Evolutionary conservation across 805 yeast genomes (phyloP).

Genomic region (Candida sakaeoensis): DNA sequence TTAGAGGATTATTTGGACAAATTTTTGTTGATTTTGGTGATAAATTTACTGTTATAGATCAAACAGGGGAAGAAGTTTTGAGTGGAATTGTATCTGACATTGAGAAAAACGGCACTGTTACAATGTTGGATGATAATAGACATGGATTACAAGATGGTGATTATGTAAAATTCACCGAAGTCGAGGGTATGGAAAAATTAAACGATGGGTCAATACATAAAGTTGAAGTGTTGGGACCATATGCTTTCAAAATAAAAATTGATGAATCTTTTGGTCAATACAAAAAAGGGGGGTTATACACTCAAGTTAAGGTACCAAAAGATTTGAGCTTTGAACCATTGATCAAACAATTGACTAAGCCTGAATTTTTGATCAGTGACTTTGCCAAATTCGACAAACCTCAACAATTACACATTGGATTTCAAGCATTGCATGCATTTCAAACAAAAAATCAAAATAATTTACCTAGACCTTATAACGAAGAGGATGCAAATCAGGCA

Average conservation of each 20-base stretch:
- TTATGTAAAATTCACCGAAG: constrained; percentile 80
- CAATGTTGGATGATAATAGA: constrained; percentile 86
- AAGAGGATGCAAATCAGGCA: constrained; percentile 68
- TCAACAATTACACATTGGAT: constrained; percentile 83
- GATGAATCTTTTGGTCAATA: constrained; percentile 59
- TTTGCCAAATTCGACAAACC: constrained; percentile 94
- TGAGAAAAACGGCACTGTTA: constrained; percentile 85
- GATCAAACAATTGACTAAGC: constrained; percentile 60
- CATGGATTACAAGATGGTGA: constrained; percentile 94
- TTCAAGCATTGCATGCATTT: constrained; percentile 83
- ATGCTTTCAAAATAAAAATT: constrained; percentile 73
- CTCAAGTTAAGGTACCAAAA: constrained; percentile 85
- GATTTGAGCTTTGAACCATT: constrained; percentile 61
- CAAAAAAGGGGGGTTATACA: constrained; percentile 81
- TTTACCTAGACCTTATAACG: constrained; percentile 75
- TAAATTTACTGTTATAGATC: constrained; percentile 73
- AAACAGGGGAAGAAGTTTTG: constrained; percentile 89
- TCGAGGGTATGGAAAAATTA: constrained; percentile 70
- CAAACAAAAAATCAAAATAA: constrained; percentile 54
- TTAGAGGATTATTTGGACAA: constrained; percentile 84
- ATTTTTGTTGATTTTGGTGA: constrained; percentile 90
- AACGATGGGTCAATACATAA: constrained; percentile 73
- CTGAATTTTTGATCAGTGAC: constrained; percentile 80
- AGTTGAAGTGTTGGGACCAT: constrained; percentile 90
- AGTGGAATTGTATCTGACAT: constrained; percentile 87